Conservation (phyloP, 768 basidiomycete species). For the Lentinula lateritia region DNA sequence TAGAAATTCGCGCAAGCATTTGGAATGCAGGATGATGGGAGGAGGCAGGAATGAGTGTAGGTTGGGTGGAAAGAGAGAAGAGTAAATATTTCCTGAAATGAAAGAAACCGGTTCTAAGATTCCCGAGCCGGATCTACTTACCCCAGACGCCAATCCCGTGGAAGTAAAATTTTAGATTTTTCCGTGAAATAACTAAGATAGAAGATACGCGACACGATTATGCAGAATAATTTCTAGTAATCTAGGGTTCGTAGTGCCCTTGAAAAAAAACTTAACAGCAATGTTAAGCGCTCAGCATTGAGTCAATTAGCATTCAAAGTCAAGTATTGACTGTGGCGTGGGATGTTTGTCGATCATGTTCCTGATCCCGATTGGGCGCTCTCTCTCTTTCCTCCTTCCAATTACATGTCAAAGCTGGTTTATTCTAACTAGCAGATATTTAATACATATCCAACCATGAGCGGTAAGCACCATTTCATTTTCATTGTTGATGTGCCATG, state of each 20-base stretch:
- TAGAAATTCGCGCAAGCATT: constrained; percentile 2
- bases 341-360: too few species aligned
- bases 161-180: not conserved
- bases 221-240: too few species aligned
- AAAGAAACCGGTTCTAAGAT: not conserved
- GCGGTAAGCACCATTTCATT: not conserved
- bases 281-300: too few species aligned
- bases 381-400: not conserved
- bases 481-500: not conserved
- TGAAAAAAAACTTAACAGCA: too few species aligned
- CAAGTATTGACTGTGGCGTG: too few species aligned
- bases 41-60: not conserved
- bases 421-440: too few species aligned
- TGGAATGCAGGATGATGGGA: not conserved
- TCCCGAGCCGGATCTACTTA: not conserved
- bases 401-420: not conserved
- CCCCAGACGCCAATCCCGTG: not conserved
- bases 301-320: too few species aligned
- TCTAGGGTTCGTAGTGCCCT: too few species aligned
- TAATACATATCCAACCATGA: not conserved
- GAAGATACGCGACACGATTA: too few species aligned
- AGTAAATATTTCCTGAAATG: not conserved
- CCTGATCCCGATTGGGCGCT: not conserved
- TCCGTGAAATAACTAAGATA: too few species aligned
- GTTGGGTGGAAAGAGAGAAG: not conserved